Conservation (phyloP, 495 filamentous ascomycete genomes). For the Neurospora sp. region DNA sequence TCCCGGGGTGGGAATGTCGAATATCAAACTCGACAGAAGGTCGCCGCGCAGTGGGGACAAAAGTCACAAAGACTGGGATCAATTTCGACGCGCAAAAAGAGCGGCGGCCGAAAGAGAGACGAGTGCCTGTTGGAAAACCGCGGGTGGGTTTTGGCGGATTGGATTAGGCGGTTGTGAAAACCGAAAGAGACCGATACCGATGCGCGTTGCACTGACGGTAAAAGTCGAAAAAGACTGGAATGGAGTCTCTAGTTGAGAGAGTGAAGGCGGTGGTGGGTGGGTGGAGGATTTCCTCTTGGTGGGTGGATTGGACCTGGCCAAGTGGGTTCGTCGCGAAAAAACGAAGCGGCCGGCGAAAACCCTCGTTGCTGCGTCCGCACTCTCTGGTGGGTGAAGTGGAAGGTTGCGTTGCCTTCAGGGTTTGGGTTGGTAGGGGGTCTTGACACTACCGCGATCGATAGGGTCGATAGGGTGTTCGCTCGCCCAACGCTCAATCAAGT, state of each 20-base stretch:
- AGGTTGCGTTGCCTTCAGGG: background rate
- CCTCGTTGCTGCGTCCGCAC: background rate
- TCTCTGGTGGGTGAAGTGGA: background rate
- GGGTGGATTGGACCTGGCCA: background rate
- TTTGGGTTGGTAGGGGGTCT: background rate
- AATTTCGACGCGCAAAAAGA: background rate
- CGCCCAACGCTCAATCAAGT: background rate
- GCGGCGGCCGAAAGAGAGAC: constrained; percentile 13
- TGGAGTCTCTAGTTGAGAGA: constrained; percentile 19
- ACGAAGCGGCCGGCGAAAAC: constrained; percentile 11
- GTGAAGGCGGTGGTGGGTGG: constrained; percentile 4
- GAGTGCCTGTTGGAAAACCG: constrained; percentile 8
- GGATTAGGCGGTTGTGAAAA: constrained; percentile 9
- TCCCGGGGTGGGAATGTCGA: constrained; percentile 13
- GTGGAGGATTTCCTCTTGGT: constrained; percentile 1
- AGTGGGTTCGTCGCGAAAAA: constrained; percentile 18
- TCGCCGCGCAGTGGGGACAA: constrained; percentile 4
- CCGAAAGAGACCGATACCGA: background rate
- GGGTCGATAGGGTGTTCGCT: background rate
- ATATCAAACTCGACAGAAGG: constrained; percentile 24
- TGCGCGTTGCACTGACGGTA: background rate
- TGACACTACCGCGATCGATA: background rate
- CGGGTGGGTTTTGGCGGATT: constrained; percentile 2
- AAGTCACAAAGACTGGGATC: background rate
- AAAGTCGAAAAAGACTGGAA: background rate